Evolutionary conservation across 1,284 basidiomycete species (phyloP), one percentile per base, ranked within the genome.

Genomic region (Ganoderma lucidum): DNA sequence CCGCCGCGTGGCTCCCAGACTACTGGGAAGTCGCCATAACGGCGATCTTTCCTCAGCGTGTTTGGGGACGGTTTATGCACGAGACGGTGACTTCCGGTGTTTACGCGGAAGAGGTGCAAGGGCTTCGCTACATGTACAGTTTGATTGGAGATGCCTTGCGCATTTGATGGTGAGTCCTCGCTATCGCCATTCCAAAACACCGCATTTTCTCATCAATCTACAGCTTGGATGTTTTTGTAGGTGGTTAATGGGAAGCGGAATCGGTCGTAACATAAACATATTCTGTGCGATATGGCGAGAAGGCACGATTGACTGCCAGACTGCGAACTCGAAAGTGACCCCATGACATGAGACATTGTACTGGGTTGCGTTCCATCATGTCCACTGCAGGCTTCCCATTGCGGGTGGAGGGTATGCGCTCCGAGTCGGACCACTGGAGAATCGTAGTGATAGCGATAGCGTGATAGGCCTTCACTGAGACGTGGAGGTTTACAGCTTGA

Each of bases 21-120:
- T 60, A 60, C 10, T 60, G 58, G 58, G 69, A 70, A 28, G 39
- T 70, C 63, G 56, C 51, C 23, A 42, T 64, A 6, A 55, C 44
- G 39, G 51, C 59, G 8, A 28, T 67, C n/a, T 17, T 39, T 17
- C 63, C 30, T 6, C 45, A 48, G 45, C 41, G 59, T 23, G 19
- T 2, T 35, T 69, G 67, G 67, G 67, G 67, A 17, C 45, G 53
- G 19, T 68, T 68, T 59, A 42, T 68, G 41, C 19, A 60, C 58
- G 48, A 68, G 39, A 65, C 44, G 56, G 56, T 65, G 19, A 41
- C 64, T 6, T 48, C 32, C n/a, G 64, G 44, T 28, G 30, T 51
- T 10, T 65, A 65, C 19, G 55, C 56, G 2, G 56, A 23, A 30
- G 56, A 65, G 55, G 32, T 65, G 6, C n/a, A 2, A 28, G 64